These are phyloP conservation scores for Termitomyces sp. DNA, from an alignment of 768 basidiomycete genomes.

Conservation along the genomic window DNA sequence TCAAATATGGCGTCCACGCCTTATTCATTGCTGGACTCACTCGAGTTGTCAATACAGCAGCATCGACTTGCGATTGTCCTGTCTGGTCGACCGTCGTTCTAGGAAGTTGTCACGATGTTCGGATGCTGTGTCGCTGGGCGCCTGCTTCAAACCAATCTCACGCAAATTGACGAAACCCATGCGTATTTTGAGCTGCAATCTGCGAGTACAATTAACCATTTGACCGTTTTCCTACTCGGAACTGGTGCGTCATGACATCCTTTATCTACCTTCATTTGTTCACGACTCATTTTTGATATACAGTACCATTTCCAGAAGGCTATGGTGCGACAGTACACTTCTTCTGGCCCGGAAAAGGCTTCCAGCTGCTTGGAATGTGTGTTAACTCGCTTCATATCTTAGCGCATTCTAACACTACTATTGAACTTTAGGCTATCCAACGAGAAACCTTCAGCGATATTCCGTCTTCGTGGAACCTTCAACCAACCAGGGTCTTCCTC, in stretches of 20 bases:
- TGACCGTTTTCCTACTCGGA: conserved; percentile 82
- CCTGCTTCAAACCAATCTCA: conserved; percentile 73
- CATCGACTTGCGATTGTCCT: background rate
- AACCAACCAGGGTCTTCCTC: conserved; percentile 29
- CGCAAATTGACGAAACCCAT: conserved; percentile 81
- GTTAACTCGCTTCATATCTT: no score
- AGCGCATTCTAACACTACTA: background rate
- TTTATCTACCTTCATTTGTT: background rate
- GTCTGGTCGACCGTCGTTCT: no score
- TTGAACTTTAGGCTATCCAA: conserved; percentile 61
- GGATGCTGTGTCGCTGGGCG: conserved; percentile 80
- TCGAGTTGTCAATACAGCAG: background rate
- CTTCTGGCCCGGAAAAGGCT: conserved; percentile 83
- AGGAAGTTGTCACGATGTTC: conserved; percentile 48
- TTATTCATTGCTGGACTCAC: background rate
- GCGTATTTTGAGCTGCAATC: conserved; percentile 72
- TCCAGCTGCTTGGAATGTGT: conserved; percentile 81
- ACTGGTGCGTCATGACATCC: conserved; percentile 44
- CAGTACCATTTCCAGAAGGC: conserved; percentile 79
- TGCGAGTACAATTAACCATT: conserved; percentile 75
- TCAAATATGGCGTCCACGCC: conserved; percentile 8
- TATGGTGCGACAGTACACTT: conserved; percentile 85
- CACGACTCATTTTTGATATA: background rate
- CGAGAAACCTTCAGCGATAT: conserved; percentile 85
- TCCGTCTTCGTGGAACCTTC: conserved; percentile 71